Base-by-base conservation (phyloP, 2,329 filamentous ascomycete genomes). In the Rugonectria rugulosa region DNA sequence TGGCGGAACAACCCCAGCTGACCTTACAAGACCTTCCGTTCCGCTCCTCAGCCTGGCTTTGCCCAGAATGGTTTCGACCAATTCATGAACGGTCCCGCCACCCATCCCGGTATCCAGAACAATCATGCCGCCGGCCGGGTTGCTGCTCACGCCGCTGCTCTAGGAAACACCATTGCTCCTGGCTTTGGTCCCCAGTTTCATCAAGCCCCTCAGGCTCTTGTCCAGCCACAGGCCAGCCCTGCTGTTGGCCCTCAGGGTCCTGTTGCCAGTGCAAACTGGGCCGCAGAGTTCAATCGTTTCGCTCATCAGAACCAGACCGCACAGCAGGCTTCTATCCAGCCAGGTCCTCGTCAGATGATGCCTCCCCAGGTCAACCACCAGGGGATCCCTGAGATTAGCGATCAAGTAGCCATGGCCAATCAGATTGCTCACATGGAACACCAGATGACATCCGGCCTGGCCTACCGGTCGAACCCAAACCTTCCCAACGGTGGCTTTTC, bases 221-320 rank as follows among this genome's bases (percentile, higher is more conserved):
- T 27, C 11, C 26, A 27, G 26, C 26, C 26, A 27, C n/a, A n/a
- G n/a, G n/a, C n/a, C n/a, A n/a, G n/a, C n/a, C 17, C 36, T 10
- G 7, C 17, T 38, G 17, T 3, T 21, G 56, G 62, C 17, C 62
- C 61, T 9, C 60, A 63, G 3, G 63, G 66, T 2, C 64, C 68
- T 2, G 62, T 56, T 6, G 60, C 68, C 1, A 60, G 65, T 37
- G 51, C 55, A 51, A 72, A 65, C 64, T 76, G 74, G 74, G 73
- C 74, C 2, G 67, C 73, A 32, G 74, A 76, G 59, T 76, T 76
- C 27, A 61, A 54, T 23, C 72, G 71, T 17, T 74, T 72, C 60
- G 49, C 70, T 14, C 71, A 68, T 41, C 70, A 68, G 20, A 59
- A 60, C 6, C 68, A 68, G 15, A 49, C 63, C 9, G 50, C 63